Base-by-base conservation (phyloP, 441 rosid species). In the Raphanus hybrid region DNA sequence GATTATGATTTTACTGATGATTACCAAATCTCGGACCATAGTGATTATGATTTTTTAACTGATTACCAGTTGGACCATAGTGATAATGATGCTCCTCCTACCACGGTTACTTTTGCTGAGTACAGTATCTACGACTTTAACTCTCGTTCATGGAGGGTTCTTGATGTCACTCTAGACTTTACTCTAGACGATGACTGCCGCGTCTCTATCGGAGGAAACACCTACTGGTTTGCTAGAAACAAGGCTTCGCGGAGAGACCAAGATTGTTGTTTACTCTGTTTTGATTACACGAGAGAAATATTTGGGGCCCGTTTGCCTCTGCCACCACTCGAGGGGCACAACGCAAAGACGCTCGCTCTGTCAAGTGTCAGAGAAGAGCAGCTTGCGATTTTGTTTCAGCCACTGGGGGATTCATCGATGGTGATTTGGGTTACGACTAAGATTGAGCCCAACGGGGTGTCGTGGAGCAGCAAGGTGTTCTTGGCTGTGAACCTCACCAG, bases 361-460 rank as follows among this genome's bases (percentile, higher is more conserved):
- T 37, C 43, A 3, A 37, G 43, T 8, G 43, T 37, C 8, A 8
- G 43, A 37, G 43, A 37, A 37, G 43, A 37, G 43, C 43, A 37
- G 43, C 43, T 37, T 3, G 43, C 43, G 43, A 37, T 37, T 37
- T 3, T 37, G 43, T 93, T 87, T 92, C 8, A 34, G 39, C 50
- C 5, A 43, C 0, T 12, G 1, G 0, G n/a, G 9, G 58, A 16
- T 18, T 8, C 32, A 3, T 9, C 4, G 27, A 57, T 57, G 14
- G 6, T 20, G 62, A 57, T 57, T 20, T 57, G 62, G 62, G 14
- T 57, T 20, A 20, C 62, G 12, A 20, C n/a, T 20, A 20, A 57
- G 11, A 23, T 57, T 23, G 32, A 57, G 32, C 32, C 62, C n/a
- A 1, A 57, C 32, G 4, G 6, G 14, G 62, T 57, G 12, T 57